Conservation (phyloP, 2,329 filamentous ascomycete species). For the Furcasterigmium furcatum region DNA sequence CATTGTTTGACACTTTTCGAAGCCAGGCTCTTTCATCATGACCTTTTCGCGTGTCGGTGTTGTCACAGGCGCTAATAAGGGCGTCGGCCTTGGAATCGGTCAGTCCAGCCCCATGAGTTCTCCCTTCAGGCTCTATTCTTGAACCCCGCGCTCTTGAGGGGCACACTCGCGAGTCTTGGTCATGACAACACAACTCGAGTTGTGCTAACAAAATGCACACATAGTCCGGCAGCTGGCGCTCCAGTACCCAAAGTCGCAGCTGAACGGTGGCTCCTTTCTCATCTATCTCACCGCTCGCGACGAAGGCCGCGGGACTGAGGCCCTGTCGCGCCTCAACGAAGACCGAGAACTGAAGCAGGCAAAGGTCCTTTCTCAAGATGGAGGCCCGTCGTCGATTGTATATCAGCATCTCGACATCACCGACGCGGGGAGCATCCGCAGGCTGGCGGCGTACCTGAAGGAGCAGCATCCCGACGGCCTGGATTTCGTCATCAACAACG, state of each 20-base stretch:
- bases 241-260: conserved; percentile 44
- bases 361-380: conserved; percentile 34
- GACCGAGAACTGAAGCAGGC: conserved; percentile 41
- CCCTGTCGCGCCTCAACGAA: conserved; percentile 34
- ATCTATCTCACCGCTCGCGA: conserved; percentile 53
- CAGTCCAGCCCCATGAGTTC: too few species aligned
- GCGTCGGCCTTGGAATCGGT: conserved; percentile 16
- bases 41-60: conserved; percentile 35
- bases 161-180: too few species aligned
- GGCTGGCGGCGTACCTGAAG: conserved; percentile 35
- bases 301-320: conserved; percentile 39
- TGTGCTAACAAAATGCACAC: too few species aligned
- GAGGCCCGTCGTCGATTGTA: conserved; percentile 41
- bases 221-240: conserved; percentile 51
- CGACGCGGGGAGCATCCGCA: conserved; percentile 36
- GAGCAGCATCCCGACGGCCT: conserved; percentile 42
- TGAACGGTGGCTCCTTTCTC: conserved; percentile 41
- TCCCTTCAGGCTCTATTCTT: too few species aligned
- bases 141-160: too few species aligned
- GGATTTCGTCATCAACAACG: conserved; percentile 53
- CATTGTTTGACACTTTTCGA: too few species aligned
- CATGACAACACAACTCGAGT: too few species aligned
- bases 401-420: conserved; percentile 46
- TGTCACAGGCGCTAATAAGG: conserved; percentile 54
- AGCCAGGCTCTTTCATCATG: too few species aligned